These are phyloP conservation scores for Helianthus annuus DNA, from an alignment of 129 eudicot species.

Conservation along the genomic window DNA sequence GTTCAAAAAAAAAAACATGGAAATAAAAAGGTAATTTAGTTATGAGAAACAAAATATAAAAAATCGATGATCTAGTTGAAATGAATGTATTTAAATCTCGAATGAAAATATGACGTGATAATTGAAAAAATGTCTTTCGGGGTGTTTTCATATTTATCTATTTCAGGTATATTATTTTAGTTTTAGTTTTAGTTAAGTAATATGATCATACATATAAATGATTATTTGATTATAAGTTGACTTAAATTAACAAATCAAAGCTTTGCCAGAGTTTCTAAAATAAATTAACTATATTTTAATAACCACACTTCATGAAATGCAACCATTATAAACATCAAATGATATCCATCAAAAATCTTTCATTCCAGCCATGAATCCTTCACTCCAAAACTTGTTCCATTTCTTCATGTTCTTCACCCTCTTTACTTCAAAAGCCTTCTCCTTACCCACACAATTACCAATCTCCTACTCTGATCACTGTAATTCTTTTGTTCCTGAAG, in stretches of 20 bases:
- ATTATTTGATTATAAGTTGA: not conserved
- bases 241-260: not conserved
- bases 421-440: conserved; percentile 14
- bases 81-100: too few relatives aligned
- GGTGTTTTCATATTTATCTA: too few relatives aligned
- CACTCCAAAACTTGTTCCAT: not conserved
- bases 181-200: too few relatives aligned
- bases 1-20: too few relatives aligned
- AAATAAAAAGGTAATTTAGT: too few relatives aligned
- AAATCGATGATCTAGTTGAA: too few relatives aligned
- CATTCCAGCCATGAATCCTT: conserved; percentile 31
- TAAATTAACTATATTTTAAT: not conserved
- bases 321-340: not conserved
- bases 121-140: too few relatives aligned
- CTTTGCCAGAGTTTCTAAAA: not conserved
- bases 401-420: conserved; percentile 20
- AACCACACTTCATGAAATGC: not conserved
- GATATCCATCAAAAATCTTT: conserved; percentile 14
- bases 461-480: conserved; percentile 24
- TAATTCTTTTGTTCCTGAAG: conserved; percentile 45
- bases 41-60: too few relatives aligned
- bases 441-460: conserved; percentile 10
- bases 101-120: too few relatives aligned
- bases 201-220: too few relatives aligned
- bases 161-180: too few relatives aligned